Percentiles rank a stretch among this genome's conserved stretches.
phyloP scores from a whole-genome alignment of 495 filamentous ascomycete genomes.

The Hapsidospora chrysogenum region DNA sequence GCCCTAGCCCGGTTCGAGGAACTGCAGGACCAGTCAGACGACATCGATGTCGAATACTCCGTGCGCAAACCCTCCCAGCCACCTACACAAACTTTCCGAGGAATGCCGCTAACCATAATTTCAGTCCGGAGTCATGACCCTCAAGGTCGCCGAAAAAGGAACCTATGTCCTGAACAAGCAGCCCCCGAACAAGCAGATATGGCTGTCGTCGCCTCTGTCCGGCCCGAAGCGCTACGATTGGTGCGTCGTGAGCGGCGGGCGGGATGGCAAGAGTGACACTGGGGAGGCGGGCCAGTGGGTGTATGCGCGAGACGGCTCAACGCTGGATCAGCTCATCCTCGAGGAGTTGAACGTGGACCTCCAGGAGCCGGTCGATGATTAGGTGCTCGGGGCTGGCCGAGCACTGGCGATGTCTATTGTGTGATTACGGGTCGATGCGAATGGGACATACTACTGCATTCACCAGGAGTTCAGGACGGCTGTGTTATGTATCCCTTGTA shows the following conservation, averaged over 20 bases:
- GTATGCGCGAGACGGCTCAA: constrained; percentile 64
- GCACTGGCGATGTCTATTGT: too few species aligned
- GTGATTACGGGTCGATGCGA: too few species aligned
- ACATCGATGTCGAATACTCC: constrained; percentile 50
- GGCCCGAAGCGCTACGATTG: constrained; percentile 90
- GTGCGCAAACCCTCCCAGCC: constrained; percentile 27
- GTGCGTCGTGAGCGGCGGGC: constrained; percentile 50
- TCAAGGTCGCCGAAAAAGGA: constrained; percentile 44
- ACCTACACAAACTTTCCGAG: too few species aligned
- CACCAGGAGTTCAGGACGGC: too few species aligned
- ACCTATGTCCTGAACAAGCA: constrained; percentile 95
- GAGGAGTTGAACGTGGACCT: constrained; percentile 47
- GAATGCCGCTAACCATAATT: not conserved
- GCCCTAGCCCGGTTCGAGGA: constrained; percentile 49
- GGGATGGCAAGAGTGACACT: constrained; percentile 58
- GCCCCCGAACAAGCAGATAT: constrained; percentile 92
- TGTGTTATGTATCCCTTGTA: too few species aligned
- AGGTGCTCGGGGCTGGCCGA: too few species aligned
- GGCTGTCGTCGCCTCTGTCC: constrained; percentile 83
- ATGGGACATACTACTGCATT: too few species aligned
- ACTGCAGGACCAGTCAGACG: constrained; percentile 41
- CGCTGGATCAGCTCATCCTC: constrained; percentile 51
- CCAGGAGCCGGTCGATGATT: not conserved
- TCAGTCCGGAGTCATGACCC: constrained; percentile 70
- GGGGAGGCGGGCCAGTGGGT: constrained; percentile 64